Evolutionary conservation across 1,284 basidiomycete species (phyloP), one percentile per base, ranked within the genome.

Genomic region (Trichosporon inkin): DNA sequence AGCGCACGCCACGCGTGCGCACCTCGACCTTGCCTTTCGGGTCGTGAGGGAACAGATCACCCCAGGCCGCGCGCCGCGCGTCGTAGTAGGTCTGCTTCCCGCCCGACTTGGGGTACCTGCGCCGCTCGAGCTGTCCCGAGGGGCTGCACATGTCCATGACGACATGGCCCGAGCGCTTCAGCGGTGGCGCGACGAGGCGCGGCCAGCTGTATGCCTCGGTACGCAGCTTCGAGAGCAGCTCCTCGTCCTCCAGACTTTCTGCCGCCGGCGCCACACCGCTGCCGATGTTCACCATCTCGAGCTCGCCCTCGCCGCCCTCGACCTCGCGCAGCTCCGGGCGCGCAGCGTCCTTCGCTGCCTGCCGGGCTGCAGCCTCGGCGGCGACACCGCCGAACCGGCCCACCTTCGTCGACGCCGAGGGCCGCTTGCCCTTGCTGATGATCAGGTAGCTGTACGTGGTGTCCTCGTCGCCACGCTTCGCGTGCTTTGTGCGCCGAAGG

Each of bases 81-180:
- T 99, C 96, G 71, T 98, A 93, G 73, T 88, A 99, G 0, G 86
- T 84, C 72, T 98, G 94, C 74, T 92, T 94, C 8, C 94, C 94
- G 76, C 93, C 90, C 0, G 92, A 93, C 70, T 87, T 91, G 2
- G 94, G 88, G 44, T 96, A 86, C 2, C 89, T 96, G 75, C 44
- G 24, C 6, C 44, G 44, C 28, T 49, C 44, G 6, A 49, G 44
- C 22, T 49, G 24, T 6, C 44, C 44, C 2, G 24, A 6, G 0
- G 85, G 71, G 17, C 87, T 88, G 77, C 96, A 99, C 7, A 87
- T 86, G 74, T 99, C 95, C 62, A 99, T 81, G 57, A 95, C 89
- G 62, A 98, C 85, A 76, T 99, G 95, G 0, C 95, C 95, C 64
- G 87, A 90, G 62, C 87, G 86, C 78, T 97, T 98, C 69, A 97